Evolutionary conservation across 169 alveolate species (phyloP).

Genomic region (Plasmodium vinckei): DNA sequence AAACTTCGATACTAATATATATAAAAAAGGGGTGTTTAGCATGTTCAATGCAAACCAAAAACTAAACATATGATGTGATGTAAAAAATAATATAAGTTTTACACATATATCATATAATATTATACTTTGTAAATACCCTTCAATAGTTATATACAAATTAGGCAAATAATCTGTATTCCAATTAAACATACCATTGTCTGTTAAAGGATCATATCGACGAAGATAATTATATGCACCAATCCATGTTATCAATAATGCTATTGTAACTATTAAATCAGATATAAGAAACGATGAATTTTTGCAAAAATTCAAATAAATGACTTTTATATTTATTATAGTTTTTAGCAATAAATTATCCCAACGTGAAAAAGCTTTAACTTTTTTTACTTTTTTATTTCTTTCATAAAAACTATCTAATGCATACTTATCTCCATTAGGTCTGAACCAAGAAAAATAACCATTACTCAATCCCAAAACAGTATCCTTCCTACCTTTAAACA

Average conservation of each 20-base stretch:
- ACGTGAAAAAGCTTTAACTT: constrained; percentile 17
- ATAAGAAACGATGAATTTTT: constrained; percentile 66
- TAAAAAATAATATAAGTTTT: constrained; percentile 44
- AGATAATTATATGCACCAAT: constrained; percentile 29
- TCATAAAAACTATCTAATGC: constrained; percentile 55
- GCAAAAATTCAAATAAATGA: constrained; percentile 36
- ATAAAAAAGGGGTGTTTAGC: constrained; percentile 67
- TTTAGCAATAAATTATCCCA: constrained; percentile 41
- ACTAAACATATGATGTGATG: constrained; percentile 49
- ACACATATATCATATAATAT: constrained; percentile 61
- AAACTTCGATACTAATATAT: constrained; percentile 27
- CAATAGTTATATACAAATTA: constrained; percentile 21
- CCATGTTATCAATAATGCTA: constrained; percentile 33
- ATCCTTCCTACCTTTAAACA: constrained; percentile 2
- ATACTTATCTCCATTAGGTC: constrained; percentile 23
- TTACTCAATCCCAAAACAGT: not conserved
- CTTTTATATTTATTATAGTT: constrained; percentile 37
- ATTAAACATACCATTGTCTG: constrained; percentile 69
- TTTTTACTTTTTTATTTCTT: constrained; percentile 39
- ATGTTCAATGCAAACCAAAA: constrained; percentile 61
- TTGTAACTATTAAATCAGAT: constrained; percentile 52
- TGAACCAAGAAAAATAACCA: constrained; percentile 18
- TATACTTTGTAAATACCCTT: constrained; percentile 65
- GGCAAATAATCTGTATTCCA: constrained; percentile 67
- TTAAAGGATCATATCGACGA: constrained; percentile 19